Evolutionary conservation across 176 grass and related monocot species (phyloP).

Genomic region (Otatea glauca): DNA sequence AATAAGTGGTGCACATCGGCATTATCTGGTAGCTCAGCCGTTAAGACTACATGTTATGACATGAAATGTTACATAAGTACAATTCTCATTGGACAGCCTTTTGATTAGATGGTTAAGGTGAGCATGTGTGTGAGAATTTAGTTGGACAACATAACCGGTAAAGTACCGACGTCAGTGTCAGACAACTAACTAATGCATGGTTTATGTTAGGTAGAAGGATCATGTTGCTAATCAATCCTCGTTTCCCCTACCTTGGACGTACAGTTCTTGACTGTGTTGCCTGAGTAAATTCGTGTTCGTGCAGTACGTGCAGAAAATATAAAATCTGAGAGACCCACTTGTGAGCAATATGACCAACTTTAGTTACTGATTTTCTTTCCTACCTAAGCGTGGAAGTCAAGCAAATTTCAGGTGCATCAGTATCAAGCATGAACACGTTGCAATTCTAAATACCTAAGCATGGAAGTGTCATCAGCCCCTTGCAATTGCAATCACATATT

Average conservation of each 20-base stretch:
- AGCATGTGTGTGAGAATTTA: neutral
- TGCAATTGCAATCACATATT: neutral
- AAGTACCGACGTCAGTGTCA: neutral
- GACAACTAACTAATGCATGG: neutral
- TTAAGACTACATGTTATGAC: neutral
- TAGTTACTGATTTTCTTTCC: neutral
- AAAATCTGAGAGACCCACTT: neutral
- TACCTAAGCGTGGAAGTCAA: neutral
- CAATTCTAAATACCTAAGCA: neutral
- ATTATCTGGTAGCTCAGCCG: neutral
- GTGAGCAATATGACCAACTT: neutral
- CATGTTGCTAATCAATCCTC: neutral
- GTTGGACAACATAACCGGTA: neutral
- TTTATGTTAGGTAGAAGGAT: neutral
- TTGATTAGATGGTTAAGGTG: neutral
- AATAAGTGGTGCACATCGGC: neutral
- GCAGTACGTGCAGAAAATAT: neutral
- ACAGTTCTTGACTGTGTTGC: neutral
- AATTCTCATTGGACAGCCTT: neutral
- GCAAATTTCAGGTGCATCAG: neutral
- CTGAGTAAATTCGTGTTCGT: neutral
- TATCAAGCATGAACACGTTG: neutral
- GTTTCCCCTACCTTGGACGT: neutral
- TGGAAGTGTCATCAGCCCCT: neutral
- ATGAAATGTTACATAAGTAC: neutral